These are phyloP conservation scores for Musa beccarii DNA, from an alignment of 176 grass and related monocot species.

Conservation along the genomic window DNA sequence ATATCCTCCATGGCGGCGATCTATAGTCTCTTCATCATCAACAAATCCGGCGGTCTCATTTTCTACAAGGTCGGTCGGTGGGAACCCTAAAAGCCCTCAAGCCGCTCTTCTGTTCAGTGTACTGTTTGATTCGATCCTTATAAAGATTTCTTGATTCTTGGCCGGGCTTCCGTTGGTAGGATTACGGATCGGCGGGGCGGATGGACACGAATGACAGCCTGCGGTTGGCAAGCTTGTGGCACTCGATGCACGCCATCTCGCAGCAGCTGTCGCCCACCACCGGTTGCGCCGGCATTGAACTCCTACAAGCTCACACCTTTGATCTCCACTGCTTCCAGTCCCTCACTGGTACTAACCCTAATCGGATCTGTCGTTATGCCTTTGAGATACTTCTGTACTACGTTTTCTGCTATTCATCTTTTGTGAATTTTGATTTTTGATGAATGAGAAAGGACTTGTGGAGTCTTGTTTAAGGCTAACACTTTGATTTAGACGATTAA, in stretches of 20 bases:
- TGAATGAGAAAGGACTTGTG: not conserved
- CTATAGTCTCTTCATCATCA: slow-evolving; percentile 96
- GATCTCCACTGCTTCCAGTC: slow-evolving; percentile 95
- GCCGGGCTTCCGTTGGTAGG: slow-evolving; percentile 21
- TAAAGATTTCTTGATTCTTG: not conserved
- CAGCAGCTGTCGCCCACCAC: slow-evolving; percentile 74
- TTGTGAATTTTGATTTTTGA: not conserved
- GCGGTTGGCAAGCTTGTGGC: slow-evolving; percentile 88
- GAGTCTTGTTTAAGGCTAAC: not conserved
- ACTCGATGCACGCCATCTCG: slow-evolving; percentile 95
- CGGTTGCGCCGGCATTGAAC: slow-evolving; percentile 76
- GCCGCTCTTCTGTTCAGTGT: not conserved
- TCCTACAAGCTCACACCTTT: slow-evolving; percentile 78
- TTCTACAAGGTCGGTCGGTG: slow-evolving; percentile 57
- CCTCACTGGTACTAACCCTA: slow-evolving; percentile 48
- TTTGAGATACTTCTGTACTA: slow-evolving; percentile 4
- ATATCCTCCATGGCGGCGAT: slow-evolving; percentile 49
- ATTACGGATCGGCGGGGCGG: slow-evolving; percentile 68
- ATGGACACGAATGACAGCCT: slow-evolving; percentile 95
- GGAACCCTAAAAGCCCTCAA: not conserved
- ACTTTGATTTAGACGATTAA: no score
- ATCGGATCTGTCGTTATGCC: not conserved
- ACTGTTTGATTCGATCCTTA: slow-evolving; percentile 6
- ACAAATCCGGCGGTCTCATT: slow-evolving; percentile 93
- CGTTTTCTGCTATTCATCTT: not conserved